A percentile compares a stretch with the other conserved stretches of the same genome.
Evolutionary conservation across 1,139 yeast species (phyloP).

Genomic region (Geotrichum aggregatum): DNA sequence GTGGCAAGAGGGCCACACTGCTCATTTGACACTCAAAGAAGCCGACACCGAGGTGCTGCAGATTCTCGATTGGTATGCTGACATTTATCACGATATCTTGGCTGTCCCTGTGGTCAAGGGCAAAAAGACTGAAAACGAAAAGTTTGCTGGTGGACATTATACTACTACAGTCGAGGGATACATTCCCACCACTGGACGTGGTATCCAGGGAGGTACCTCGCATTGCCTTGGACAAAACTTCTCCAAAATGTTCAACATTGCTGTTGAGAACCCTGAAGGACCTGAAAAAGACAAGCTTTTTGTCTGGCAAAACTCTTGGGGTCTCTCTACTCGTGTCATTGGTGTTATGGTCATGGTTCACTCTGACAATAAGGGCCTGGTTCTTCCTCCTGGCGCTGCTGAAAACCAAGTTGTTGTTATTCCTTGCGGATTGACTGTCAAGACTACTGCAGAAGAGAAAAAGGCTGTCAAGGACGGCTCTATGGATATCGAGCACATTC

Average conservation of each 20-base stretch:
- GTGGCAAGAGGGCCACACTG: conserved; percentile 99
- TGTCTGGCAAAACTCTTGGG: conserved; percentile 99
- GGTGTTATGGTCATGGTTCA: conserved; percentile 99
- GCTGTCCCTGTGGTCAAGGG: conserved; percentile 98
- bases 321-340: conserved; percentile 94
- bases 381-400: conserved; percentile 95
- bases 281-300: conserved; percentile 72
- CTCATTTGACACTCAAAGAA: conserved; percentile 74
- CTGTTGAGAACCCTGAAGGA: conserved; percentile 86
- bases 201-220: conserved; percentile 98
- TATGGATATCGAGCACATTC: conserved; percentile 55
- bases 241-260: conserved; percentile 94
- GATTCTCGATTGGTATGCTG: conserved; percentile 81
- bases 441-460: conserved; percentile 74
- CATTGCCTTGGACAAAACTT: conserved; percentile 98
- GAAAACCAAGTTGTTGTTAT: conserved; percentile 86
- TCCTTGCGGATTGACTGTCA: conserved; percentile 91
- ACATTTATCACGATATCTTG: conserved; percentile 80
- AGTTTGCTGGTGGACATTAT: conserved; percentile 95
- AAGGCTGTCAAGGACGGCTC: conserved; percentile 67
- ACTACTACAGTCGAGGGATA: conserved; percentile 96
- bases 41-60: conserved; percentile 81
- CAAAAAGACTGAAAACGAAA: conserved; percentile 92
- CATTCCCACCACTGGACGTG: conserved; percentile 97
- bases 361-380: conserved; percentile 97